Evolutionary conservation across 1,139 yeast species (phyloP), one percentile per base, ranked within the genome.

Genomic region (Blastobotrys serpentis): DNA sequence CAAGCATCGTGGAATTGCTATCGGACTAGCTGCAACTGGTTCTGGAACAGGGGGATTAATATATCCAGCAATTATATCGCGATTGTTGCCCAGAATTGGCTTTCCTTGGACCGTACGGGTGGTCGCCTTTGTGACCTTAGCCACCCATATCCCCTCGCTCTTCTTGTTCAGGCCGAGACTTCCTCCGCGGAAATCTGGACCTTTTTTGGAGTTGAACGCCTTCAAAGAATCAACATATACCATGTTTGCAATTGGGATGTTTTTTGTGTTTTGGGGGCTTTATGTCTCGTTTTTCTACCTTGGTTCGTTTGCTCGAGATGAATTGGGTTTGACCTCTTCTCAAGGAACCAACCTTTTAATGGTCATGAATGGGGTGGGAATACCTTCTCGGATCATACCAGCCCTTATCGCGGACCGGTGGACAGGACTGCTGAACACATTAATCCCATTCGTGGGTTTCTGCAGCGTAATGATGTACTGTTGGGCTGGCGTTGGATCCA

Each of bases 371-470:
- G 38, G 38, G 7, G 19, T 33, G 11, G 38, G 38, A 7, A 33
- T 17, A 6, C 19, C 17, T 4, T 18, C 38, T 13, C 67, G 84
- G 39, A 68, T 80, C 1, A 10, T 74, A 0, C 76, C 80, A 6
- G 81, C 80, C 2, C 61, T 67, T 33, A 5, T 72, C 2, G 75
- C 78, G 2, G 81, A 77, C 21, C 38, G 38, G 21, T 33, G 38
- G 19, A 51, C 64, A 41, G 84, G 84, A 0, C 65, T 78, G 5
- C 55, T 73, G 19, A 76, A 78, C 43, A 63, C 73, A n/a, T 53
- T 74, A 4, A 55, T 69, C 1, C 70, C 72, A 1, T 65, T 56
- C 26, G 40, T 53, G 5, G 14, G 50, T 3, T 25, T 40, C 10
- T 54, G 58, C 3, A 42, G 53, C 29, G 33, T 54, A 39, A 13